These are phyloP conservation scores for Lipomyces sp. DNA, from an alignment of 805 yeast genomes.

Conservation along the genomic window DNA sequence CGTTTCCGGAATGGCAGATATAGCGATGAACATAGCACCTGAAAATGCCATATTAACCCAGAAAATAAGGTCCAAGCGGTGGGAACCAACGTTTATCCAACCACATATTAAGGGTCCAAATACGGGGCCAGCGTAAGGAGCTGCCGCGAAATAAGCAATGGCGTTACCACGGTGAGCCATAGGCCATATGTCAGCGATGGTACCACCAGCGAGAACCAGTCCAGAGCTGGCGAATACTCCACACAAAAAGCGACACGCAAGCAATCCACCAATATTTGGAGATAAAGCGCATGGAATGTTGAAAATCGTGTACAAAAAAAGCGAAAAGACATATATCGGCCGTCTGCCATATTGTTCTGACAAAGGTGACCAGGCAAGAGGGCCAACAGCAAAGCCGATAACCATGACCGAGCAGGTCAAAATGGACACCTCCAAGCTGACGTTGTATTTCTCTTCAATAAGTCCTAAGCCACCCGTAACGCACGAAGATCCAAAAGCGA, in stretches of 20 bases:
- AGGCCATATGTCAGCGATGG: slow-evolving; percentile 88
- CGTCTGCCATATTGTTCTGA: slow-evolving; percentile 85
- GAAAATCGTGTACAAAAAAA: slow-evolving; percentile 74
- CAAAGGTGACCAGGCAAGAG: slow-evolving; percentile 86
- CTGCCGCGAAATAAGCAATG: slow-evolving; percentile 87
- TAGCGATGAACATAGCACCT: slow-evolving; percentile 76
- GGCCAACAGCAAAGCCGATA: slow-evolving; percentile 84
- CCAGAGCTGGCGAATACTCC: slow-evolving; percentile 88
- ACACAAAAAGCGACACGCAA: slow-evolving; percentile 82
- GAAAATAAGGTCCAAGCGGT: slow-evolving; percentile 64
- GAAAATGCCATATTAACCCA: slow-evolving; percentile 96
- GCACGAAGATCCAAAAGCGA: slow-evolving; percentile 92
- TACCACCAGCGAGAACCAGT: slow-evolving; percentile 85
- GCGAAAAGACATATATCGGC: slow-evolving; percentile 78
- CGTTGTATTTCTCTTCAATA: slow-evolving; percentile 67
- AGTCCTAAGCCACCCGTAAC: slow-evolving; percentile 83
- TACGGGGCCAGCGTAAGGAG: slow-evolving; percentile 93
- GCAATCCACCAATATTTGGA: slow-evolving; percentile 77
- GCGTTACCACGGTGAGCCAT: slow-evolving; percentile 82
- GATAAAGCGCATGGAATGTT: slow-evolving; percentile 87
- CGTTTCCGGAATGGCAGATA: slow-evolving; percentile 81
- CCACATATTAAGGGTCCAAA: slow-evolving; percentile 89
- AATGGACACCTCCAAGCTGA: slow-evolving; percentile 76
- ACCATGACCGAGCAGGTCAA: slow-evolving; percentile 87
- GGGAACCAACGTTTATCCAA: slow-evolving; percentile 75